phyloP scores from a whole-genome alignment of 2,329 filamentous ascomycete genomes.

The Didymella exigua region DNA sequence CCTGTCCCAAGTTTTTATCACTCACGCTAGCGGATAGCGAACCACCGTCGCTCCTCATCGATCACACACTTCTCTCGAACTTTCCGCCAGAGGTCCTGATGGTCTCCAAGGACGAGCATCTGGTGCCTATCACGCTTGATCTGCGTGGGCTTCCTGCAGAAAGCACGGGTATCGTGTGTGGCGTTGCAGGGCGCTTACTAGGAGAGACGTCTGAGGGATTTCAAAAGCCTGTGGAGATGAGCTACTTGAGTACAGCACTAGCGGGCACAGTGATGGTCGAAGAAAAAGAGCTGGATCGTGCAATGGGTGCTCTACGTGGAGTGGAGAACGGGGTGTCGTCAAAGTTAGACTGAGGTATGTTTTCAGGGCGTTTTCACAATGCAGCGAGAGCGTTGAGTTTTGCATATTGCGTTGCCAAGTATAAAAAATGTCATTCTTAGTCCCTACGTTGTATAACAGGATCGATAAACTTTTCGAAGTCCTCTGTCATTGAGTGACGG shows the following conservation, averaged over 20 bases:
- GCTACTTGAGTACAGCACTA: conserved; percentile 85
- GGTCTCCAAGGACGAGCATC: conserved; percentile 71
- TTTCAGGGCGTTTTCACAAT: too few species aligned
- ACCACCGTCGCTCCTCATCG: conserved; percentile 73
- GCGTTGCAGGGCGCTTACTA: conserved; percentile 82
- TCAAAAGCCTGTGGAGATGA: conserved; percentile 70
- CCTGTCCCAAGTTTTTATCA: conserved; percentile 71
- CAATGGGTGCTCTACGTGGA: conserved; percentile 69
- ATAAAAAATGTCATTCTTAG: too few species aligned
- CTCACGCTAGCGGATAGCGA: conserved; percentile 75
- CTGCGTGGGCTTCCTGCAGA: conserved; percentile 80
- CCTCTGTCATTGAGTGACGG: too few species aligned
- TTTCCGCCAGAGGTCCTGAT: conserved; percentile 69
- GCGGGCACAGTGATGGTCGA: conserved; percentile 89
- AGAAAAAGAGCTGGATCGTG: conserved; percentile 73
- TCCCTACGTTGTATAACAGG: too few species aligned
- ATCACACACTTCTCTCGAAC: conserved; percentile 68
- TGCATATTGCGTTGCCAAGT: too few species aligned
- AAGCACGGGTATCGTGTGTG: conserved; percentile 92
- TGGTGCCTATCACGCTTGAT: conserved; percentile 88
- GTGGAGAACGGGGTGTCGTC: conserved; percentile 46
- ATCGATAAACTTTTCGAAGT: too few species aligned
- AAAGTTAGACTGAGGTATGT: too few species aligned
- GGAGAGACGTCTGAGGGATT: conserved; percentile 63
- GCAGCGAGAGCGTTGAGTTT: too few species aligned